A percentile compares a stretch with the other conserved stretches of the same genome.
Conservation (phyloP, 257 asterid species). For the Cynanchum wilfordii region DNA sequence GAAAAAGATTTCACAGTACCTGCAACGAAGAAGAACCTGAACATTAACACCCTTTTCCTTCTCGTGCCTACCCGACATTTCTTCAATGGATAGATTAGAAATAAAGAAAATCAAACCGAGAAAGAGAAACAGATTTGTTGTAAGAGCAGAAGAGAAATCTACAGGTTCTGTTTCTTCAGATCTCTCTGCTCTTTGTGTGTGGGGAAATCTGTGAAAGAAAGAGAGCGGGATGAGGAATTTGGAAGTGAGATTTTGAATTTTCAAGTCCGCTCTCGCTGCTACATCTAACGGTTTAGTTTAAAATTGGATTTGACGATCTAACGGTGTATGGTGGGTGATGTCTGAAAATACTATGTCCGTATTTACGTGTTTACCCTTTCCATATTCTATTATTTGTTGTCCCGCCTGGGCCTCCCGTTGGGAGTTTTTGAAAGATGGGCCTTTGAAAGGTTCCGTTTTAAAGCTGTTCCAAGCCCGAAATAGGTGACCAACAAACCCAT, state of each 20-base stretch:
- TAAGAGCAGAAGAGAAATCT: neutral
- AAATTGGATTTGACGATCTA: neutral
- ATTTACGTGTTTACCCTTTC: conserved; percentile 4
- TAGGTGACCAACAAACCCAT: too few species aligned
- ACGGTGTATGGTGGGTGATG: conserved; percentile 4
- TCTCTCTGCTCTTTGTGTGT: neutral
- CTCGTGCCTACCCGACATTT: conserved; percentile 65
- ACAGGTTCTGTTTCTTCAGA: conserved; percentile 12
- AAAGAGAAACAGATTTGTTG: neutral
- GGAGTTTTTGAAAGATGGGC: neutral
- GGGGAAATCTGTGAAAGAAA: conserved; percentile 22
- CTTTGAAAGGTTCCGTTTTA: neutral
- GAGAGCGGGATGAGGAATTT: conserved; percentile 37
- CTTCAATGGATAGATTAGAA: neutral
- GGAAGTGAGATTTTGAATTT: conserved; percentile 33
- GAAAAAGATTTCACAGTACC: conserved; percentile 31
- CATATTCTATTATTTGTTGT: too few species aligned
- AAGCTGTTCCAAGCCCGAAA: neutral
- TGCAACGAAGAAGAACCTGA: conserved; percentile 95
- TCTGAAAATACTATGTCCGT: neutral
- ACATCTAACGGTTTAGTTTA: conserved; percentile 24
- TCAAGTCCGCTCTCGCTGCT: conserved; percentile 28
- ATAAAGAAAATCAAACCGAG: neutral
- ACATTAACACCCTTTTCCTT: conserved; percentile 88
- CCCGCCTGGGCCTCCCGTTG: conserved; percentile 6